Conservation (phyloP, 108 stramenopile genomes). For the Skeletonema tropicum region DNA sequence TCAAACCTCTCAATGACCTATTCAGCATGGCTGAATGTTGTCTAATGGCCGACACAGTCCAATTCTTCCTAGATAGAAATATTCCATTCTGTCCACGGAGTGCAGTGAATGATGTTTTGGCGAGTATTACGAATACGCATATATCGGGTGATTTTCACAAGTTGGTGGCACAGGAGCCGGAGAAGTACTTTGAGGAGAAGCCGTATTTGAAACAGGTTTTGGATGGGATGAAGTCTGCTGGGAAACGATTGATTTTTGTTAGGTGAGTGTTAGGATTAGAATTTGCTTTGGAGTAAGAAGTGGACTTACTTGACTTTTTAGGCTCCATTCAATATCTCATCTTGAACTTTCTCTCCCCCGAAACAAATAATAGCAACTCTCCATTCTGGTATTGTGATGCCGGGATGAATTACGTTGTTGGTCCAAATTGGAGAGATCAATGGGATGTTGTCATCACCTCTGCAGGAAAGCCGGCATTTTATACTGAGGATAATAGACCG, state of each 20-base stretch:
- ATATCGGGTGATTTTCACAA: slow-evolving; percentile 95
- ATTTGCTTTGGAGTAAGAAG: not conserved
- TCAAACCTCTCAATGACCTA: slow-evolving; percentile 94
- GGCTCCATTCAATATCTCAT: too few species aligned
- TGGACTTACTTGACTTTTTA: too few species aligned
- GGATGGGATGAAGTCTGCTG: slow-evolving; percentile 62
- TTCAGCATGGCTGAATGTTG: slow-evolving; percentile 97
- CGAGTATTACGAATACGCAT: slow-evolving; percentile 89
- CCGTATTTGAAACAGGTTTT: slow-evolving; percentile 83
- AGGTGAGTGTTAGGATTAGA: slow-evolving; percentile 13
- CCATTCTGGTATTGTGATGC: slow-evolving; percentile 92
- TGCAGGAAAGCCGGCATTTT: slow-evolving; percentile 94
- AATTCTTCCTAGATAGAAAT: slow-evolving; percentile 84
- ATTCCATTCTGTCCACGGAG: slow-evolving; percentile 79
- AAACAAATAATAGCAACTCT: slow-evolving; percentile 68
- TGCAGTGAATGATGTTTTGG: slow-evolving; percentile 88
- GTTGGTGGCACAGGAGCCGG: slow-evolving; percentile 78
- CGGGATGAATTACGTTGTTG: slow-evolving; percentile 93
- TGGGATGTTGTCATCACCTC: slow-evolving; percentile 83
- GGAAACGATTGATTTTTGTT: slow-evolving; percentile 83
- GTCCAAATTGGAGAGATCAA: slow-evolving; percentile 84
- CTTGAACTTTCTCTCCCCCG: too few species aligned
- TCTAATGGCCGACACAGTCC: slow-evolving; percentile 93
- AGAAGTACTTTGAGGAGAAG: slow-evolving; percentile 74
- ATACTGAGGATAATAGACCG: slow-evolving; percentile 80